Percentiles rank a stretch among this genome's conserved stretches.
Conservation (phyloP, 1,139 yeast genomes). For the Geotrichum bryndzae region DNA sequence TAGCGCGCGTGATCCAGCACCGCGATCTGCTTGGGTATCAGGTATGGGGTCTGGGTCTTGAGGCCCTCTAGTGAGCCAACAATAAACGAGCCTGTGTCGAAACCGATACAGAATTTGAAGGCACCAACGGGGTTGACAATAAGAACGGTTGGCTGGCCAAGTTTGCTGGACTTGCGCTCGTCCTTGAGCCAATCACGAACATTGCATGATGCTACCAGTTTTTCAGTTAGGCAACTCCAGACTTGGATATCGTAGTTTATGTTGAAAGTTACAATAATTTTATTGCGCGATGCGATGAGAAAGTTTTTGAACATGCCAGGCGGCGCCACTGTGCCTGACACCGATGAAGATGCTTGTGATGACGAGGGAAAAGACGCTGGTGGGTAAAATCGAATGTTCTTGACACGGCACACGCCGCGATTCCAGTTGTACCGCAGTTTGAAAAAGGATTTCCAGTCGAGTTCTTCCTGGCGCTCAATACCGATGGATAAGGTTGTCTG, state of each 20-base stretch:
- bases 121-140: conserved; percentile 14
- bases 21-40: conserved; percentile 11
- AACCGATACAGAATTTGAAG: conserved; percentile 14
- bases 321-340: not conserved
- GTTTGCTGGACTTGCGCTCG: not conserved
- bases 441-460: conserved; percentile 16
- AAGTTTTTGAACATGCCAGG: not conserved
- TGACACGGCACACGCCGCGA: conserved; percentile 12
- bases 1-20: conserved; percentile 7
- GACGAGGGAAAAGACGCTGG: not conserved
- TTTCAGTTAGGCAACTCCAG: conserved; percentile 5
- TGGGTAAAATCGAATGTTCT: not conserved
- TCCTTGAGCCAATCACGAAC: conserved; percentile 7
- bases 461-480: conserved; percentile 1
- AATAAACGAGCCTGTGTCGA: conserved; percentile 16
- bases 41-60: not conserved
- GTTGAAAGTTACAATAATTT: conserved; percentile 9
- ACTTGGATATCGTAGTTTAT: conserved; percentile 5
- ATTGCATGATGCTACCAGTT: not conserved
- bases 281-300: conserved; percentile 16
- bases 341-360: not conserved
- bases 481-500: conserved; percentile 8
- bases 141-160: conserved; percentile 13
- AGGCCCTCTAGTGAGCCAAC: conserved; percentile 14
- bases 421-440: conserved; percentile 17